Percentiles rank a stretch among this genome's conserved stretches.
phyloP scores from a whole-genome alignment of 2,329 filamentous ascomycete species.

The Stachybotrys chartarum region DNA sequence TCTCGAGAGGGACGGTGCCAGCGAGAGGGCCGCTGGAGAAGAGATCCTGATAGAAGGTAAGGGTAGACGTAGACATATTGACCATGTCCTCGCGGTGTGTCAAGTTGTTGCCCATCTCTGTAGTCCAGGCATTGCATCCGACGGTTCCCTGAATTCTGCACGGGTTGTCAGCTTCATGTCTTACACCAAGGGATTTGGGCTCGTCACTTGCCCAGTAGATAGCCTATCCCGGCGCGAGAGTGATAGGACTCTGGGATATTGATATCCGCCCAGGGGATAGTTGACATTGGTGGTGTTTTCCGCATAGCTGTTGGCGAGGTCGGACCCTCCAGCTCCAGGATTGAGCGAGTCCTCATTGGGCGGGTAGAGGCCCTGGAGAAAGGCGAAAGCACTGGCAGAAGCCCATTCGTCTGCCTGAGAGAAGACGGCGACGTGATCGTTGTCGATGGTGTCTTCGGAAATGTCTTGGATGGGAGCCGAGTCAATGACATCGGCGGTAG shows the following conservation, averaged over 20 bases:
- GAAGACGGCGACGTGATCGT: slow-evolving; percentile 35
- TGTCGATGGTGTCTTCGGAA: slow-evolving; percentile 36
- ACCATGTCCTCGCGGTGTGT: slow-evolving; percentile 14
- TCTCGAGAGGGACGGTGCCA: slow-evolving; percentile 23
- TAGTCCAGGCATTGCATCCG: slow-evolving; percentile 29
- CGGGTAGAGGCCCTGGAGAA: slow-evolving; percentile 81
- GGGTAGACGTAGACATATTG: slow-evolving; percentile 18
- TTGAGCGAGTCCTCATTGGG: slow-evolving; percentile 41
- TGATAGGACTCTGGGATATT: slow-evolving; percentile 63
- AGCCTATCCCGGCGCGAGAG: slow-evolving; percentile 36
- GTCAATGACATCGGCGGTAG: slow-evolving; percentile 16
- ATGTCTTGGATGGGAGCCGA: slow-evolving; percentile 34
- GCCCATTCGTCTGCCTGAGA: slow-evolving; percentile 39
- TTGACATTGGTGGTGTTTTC: slow-evolving; percentile 37
- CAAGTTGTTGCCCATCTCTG: slow-evolving; percentile 18
- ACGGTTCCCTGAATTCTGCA: slow-evolving; percentile 29
- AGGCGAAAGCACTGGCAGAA: slow-evolving; percentile 64
- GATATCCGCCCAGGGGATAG: slow-evolving; percentile 70
- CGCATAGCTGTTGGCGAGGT: slow-evolving; percentile 34
- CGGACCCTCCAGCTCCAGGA: slow-evolving; percentile 16
- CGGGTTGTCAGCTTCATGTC: slow-evolving; percentile 1
- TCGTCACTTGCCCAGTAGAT: slow-evolving; percentile 35
- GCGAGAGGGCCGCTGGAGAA: slow-evolving; percentile 28
- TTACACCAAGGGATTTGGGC: neutral
- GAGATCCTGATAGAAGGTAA: slow-evolving; percentile 35